Evolutionary conservation across 495 filamentous ascomycete genomes (phyloP), one percentile per base, ranked within the genome.

Genomic region (Hypomontagnella monticulosa): DNA sequence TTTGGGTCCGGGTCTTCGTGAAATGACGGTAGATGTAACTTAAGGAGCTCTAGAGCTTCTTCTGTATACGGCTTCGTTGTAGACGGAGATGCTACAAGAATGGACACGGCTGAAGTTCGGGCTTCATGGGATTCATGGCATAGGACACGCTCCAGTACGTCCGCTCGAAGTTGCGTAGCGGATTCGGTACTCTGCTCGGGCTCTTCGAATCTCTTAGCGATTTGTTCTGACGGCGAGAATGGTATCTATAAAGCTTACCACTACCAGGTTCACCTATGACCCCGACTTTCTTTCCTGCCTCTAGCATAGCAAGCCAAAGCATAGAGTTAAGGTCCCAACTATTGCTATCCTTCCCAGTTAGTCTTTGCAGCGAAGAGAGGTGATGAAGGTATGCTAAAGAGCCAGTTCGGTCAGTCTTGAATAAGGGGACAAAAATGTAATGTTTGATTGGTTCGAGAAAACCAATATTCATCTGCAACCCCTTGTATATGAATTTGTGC

Each of bases 1-100:
- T 93, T 89, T 6, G 94, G 86, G 67, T 97, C 91, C n/a, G 89
- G 87, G 60, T 97, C 93, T 3, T 88, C 84, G 75, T 93, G 87
- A 49, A 96, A 86, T 2, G 86, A 81, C 2, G 85, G 80, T 0
- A 97, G 76, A 34, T 88, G 83, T 38, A 71, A 76, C 37, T 84
- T 76, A 19, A 97, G 81, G 1, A 87, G 80, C n/a, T 66, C 62
- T 2, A 93, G 81, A 0, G 87, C 82, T 40, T 72, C 77, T 3
- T 77, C 44, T 0, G 87, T 85, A 14, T 94, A 85, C 7, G 92
- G 90, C 23, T 86, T 88, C 3, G 90, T 89, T 0, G 87, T 86
- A 5, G 89, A 85, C 6, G 85, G 83, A 0, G 91, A 91, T 12
- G 86, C 85, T 0, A 90, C 84, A 1, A 96, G 75, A 36, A 96